Base-by-base conservation (phyloP, 2,329 filamentous ascomycete genomes). In the Alternaria panax region DNA sequence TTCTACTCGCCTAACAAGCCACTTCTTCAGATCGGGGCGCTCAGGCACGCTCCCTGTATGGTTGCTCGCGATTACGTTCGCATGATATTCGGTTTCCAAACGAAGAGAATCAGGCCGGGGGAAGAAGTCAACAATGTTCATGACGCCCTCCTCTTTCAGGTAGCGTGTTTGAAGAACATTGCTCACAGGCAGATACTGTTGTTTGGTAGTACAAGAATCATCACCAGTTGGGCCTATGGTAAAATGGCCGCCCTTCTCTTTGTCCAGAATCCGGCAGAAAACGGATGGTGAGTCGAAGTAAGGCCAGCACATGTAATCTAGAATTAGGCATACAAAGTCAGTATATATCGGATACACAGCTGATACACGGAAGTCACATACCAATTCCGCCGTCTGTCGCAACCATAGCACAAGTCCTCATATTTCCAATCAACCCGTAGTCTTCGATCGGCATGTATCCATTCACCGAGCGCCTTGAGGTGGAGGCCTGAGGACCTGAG, bases 391-490 rank as follows among this genome's bases (percentile, higher is more conserved):
- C 67, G 47, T 70, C 63, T 12, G 60, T 57, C 8, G 63, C 64
- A 7, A 70, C 62, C 66, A 69, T 70, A 14, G 69, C 69, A 79
- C 89, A 91, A 1, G 90, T 93, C 69, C 88, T 85, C 90, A 93
- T 92, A 71, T 92, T 92, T 24, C 90, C 90, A 68, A 93, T 91
- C 77, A 93, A 85, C 55, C 90, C 90, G 82, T 92, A 92, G 76
- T 92, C 87, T 72, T 92, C 90, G 8, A 69, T 67, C 47, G 71
- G 69, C 69, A 73, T 71, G 45, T 73, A 73, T 11, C 71, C 71
- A 32, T 68, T 73, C 8, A 62, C 62, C 5, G 68, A 57, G 22
- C 70, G 68, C 54, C 70, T 62, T 11, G 67, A 63, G 22, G 54
- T 64, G 18, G 60, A 63, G n/a, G 58, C 60, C 34, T 62, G 62